Evolutionary conservation across 1,284 basidiomycete genomes (phyloP).

Genomic region (Wallemia hederae): DNA sequence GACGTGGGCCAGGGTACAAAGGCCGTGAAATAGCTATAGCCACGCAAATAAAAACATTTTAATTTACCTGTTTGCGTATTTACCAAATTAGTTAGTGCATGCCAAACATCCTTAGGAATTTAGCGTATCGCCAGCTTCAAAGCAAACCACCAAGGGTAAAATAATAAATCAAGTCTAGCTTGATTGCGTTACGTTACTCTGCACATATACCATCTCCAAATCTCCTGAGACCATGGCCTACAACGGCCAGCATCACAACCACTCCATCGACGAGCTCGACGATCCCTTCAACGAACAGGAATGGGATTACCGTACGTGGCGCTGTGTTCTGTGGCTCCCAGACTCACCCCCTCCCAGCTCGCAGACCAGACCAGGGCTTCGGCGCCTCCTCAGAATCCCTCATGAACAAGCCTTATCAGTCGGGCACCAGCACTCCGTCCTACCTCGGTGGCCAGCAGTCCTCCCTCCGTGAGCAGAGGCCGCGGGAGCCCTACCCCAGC

Average conservation of each 20-base stretch:
- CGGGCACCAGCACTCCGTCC: background rate
- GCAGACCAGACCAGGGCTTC: background rate
- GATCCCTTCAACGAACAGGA: background rate
- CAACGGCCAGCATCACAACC: background rate
- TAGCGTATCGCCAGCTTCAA: background rate
- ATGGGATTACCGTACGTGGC: background rate
- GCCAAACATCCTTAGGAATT: background rate
- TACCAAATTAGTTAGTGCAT: background rate
- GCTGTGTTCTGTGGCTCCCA: background rate
- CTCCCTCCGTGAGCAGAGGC: conserved; percentile 1
- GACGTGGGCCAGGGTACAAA: background rate
- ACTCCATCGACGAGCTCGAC: background rate
- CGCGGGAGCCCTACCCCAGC: conserved; percentile 57
- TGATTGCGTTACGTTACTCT: too few relatives aligned
- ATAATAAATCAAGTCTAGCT: background rate
- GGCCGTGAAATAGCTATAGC: background rate
- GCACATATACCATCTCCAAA: background rate
- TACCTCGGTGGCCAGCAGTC: background rate
- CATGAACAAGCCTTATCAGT: background rate
- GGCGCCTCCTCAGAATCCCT: background rate
- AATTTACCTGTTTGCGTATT: background rate
- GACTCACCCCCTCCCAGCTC: background rate
- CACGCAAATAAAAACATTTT: background rate
- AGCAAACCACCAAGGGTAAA: background rate
- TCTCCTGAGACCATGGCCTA: background rate